A percentile compares a stretch with the other conserved stretches of the same genome.
phyloP scores from a whole-genome alignment of 108 stramenopile genomes.

The Pseudonitzschia delicatissima region DNA sequence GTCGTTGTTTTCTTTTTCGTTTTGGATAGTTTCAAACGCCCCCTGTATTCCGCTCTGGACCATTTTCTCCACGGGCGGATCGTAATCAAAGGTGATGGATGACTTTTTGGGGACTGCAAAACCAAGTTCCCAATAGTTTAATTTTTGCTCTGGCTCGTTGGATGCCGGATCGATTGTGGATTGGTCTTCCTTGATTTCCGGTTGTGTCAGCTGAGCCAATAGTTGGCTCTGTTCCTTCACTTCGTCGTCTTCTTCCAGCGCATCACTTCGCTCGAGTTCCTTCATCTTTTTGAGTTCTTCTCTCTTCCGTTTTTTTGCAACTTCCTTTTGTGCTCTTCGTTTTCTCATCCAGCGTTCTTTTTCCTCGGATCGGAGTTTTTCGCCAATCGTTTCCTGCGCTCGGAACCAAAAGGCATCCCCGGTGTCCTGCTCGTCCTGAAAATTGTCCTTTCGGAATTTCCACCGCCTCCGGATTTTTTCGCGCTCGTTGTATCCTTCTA shows the following conservation, averaged over 20 bases:
- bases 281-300: neutral
- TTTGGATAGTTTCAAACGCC: neutral
- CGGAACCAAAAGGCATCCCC: slow-evolving; percentile 15
- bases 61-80: slow-evolving; percentile 4
- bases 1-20: neutral
- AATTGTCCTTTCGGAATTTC: slow-evolving; percentile 30
- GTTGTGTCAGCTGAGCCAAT: slow-evolving; percentile 25
- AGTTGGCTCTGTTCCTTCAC: slow-evolving; percentile 28
- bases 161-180: neutral
- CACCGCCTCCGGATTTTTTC: slow-evolving; percentile 7
- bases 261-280: neutral
- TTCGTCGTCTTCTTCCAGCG: slow-evolving; percentile 29
- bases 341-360: slow-evolving; percentile 7
- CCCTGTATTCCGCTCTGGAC: neutral
- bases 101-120: slow-evolving; percentile 2
- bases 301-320: neutral
- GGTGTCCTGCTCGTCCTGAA: slow-evolving; percentile 29
- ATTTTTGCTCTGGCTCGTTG: slow-evolving; percentile 1
- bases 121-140: slow-evolving; percentile 34
- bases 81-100: neutral
- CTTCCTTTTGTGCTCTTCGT: slow-evolving; percentile 1
- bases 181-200: neutral
- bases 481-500: neutral
- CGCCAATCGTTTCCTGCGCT: slow-evolving; percentile 8
- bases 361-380: slow-evolving; percentile 3